phyloP scores from a whole-genome alignment of 2,329 filamentous ascomycete species.

The Escovopsis sp. region DNA sequence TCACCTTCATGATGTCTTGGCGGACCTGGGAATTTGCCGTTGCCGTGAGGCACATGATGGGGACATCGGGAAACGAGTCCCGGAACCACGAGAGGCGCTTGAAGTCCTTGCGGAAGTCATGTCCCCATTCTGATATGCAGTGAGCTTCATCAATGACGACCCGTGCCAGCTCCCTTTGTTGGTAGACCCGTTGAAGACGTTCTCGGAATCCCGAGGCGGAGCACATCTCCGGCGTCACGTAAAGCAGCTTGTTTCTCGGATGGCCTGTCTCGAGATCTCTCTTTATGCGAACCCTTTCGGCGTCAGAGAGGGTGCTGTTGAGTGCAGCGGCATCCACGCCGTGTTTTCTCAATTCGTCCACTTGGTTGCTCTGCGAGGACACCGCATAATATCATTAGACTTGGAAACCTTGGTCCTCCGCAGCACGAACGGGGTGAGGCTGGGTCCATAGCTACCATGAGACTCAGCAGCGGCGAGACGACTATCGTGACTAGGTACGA shows the following conservation, averaged over 20 bases:
- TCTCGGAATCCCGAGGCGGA: slow-evolving; percentile 62
- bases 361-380: slow-evolving; percentile 67
- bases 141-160: slow-evolving; percentile 91
- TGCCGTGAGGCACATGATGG: slow-evolving; percentile 84
- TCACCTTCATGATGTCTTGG: slow-evolving; percentile 63
- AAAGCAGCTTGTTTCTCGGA: slow-evolving; percentile 67
- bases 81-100: slow-evolving; percentile 79
- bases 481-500: slow-evolving; percentile 61
- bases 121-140: slow-evolving; percentile 96
- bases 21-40: slow-evolving; percentile 74
- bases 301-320: slow-evolving; percentile 61
- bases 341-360: slow-evolving; percentile 59
- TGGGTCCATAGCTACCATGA: slow-evolving; percentile 50
- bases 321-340: slow-evolving; percentile 72
- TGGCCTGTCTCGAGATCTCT: slow-evolving; percentile 78
- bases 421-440: slow-evolving; percentile 1
- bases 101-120: slow-evolving; percentile 91
- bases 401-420: not conserved
- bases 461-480: slow-evolving; percentile 71
- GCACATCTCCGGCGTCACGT: slow-evolving; percentile 87
- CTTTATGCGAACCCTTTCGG: slow-evolving; percentile 54
- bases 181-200: slow-evolving; percentile 56
- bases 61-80: slow-evolving; percentile 64
- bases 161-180: slow-evolving; percentile 71
- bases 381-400: not conserved